These are phyloP conservation scores for Alternaria arbusti DNA, from an alignment of 2,329 filamentous ascomycete species.

Conservation along the genomic window DNA sequence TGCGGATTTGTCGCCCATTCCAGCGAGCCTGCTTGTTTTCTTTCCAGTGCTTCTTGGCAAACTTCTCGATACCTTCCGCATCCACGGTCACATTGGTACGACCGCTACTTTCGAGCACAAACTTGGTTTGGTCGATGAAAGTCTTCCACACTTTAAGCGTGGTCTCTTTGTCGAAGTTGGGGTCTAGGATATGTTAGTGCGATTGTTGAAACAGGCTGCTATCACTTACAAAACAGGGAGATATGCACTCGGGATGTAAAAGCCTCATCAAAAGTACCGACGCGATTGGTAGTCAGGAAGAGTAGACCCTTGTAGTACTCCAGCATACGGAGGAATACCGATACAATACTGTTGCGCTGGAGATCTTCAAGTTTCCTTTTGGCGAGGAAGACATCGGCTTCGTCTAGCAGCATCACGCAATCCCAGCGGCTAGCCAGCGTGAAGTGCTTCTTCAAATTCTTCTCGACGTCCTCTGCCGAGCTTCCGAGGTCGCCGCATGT, in stretches of 20 bases:
- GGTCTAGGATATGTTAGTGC: too few relatives aligned
- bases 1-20: constrained; percentile 52
- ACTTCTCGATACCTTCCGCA: background rate
- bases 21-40: constrained; percentile 27
- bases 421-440: constrained; percentile 48
- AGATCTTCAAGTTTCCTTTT: constrained; percentile 47
- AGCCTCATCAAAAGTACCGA: constrained; percentile 48
- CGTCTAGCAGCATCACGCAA: constrained; percentile 54
- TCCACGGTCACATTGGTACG: background rate
- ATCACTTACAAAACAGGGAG: constrained; percentile 45
- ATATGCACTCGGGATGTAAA: constrained; percentile 45
- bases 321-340: constrained; percentile 43
- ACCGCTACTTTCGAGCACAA: background rate
- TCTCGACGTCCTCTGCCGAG: constrained; percentile 1
- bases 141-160: background rate
- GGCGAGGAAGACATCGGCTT: background rate
- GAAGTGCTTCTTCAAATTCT: background rate
- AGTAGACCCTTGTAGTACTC: constrained; percentile 54
- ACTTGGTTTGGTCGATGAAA: background rate
- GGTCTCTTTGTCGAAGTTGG: background rate
- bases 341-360: constrained; percentile 23
- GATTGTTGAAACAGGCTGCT: too few relatives aligned
- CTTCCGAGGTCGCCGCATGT: constrained; percentile 14
- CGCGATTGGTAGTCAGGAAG: constrained; percentile 53
- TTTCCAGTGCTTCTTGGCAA: background rate